Evolutionary conservation across 345 rosid genomes (phyloP).

Genomic region (Nephelium lappaceum): DNA sequence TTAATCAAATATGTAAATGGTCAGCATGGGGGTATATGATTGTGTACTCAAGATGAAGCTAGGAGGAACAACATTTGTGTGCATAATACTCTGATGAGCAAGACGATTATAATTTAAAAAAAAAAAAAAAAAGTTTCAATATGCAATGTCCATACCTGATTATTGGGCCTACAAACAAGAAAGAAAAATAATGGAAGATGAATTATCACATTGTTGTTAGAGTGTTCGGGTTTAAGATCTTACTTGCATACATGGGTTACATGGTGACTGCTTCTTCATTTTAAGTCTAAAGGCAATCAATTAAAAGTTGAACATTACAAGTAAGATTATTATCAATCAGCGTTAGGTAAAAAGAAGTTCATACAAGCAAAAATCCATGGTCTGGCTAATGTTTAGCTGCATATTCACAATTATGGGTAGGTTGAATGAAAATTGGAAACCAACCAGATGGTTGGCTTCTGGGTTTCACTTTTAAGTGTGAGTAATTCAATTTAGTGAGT

Average conservation of each 20-base stretch:
- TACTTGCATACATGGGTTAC: constrained; percentile 5
- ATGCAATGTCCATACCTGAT: too few species aligned
- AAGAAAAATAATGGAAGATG: too few species aligned
- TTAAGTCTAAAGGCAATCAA: constrained; percentile 23
- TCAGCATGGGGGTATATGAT: too few species aligned
- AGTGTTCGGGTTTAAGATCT: neutral
- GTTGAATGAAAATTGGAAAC: neutral
- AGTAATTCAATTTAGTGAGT: neutral
- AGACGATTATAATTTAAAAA: too few species aligned
- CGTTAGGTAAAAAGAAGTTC: constrained; percentile 5
- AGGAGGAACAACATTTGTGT: too few species aligned
- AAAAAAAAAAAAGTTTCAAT: too few species aligned
- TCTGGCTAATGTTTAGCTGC: neutral
- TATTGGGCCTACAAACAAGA: too few species aligned
- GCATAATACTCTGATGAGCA: too few species aligned
- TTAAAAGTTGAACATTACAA: neutral
- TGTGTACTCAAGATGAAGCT: too few species aligned
- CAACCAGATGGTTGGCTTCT: neutral
- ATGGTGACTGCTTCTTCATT: constrained; percentile 17
- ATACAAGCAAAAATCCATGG: neutral
- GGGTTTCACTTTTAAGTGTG: neutral
- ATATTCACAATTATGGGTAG: neutral
- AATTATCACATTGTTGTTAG: too few species aligned
- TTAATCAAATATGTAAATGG: neutral
- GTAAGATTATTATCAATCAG: neutral